A percentile compares a stretch with the other conserved stretches of the same genome.
Conservation (phyloP, 2,329 filamentous ascomycete genomes). For the Neurospora sp. region DNA sequence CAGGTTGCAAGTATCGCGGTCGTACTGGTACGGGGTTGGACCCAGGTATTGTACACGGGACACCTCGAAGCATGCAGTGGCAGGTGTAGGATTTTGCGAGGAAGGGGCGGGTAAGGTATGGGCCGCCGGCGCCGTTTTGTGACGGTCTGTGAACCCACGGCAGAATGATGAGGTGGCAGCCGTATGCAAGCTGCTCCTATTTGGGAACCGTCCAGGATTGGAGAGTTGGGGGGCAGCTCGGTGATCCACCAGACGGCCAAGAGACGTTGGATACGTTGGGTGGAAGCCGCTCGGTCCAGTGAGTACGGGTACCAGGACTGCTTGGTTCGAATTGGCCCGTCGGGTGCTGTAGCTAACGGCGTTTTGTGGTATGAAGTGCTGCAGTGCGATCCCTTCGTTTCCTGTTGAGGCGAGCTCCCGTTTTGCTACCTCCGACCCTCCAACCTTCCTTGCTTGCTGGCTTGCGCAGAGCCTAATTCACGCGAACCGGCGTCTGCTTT, state of each 20-base stretch:
- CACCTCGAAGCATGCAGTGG: conserved; percentile 7
- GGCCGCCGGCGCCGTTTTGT: conserved; percentile 25
- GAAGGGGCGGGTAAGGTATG: conserved; percentile 26
- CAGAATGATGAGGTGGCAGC: conserved; percentile 37
- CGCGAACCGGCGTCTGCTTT: not conserved
- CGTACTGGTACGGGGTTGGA: conserved; percentile 24
- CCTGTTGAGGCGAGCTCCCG: not conserved
- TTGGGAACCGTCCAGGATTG: conserved; percentile 27
- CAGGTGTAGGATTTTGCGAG: conserved; percentile 13
- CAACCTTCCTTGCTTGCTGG: not conserved
- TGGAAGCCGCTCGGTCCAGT: not conserved
- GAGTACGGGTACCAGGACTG: not conserved
- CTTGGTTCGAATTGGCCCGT: not conserved
- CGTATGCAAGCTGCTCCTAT: conserved; percentile 36
- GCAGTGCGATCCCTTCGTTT: not conserved
- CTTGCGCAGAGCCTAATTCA: not conserved
- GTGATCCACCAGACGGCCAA: conserved; percentile 10
- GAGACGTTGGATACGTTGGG: not conserved
- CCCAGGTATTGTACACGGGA: conserved; percentile 22
- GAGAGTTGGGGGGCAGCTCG: conserved; percentile 16
- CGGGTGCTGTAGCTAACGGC: not conserved
- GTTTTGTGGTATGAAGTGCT: not conserved
- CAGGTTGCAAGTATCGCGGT: conserved; percentile 17
- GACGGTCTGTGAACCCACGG: conserved; percentile 26
- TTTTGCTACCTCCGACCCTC: not conserved